Evolutionary conservation across 208 protist species (phyloP).

Genomic region (Entamoeba moshkovskii): DNA sequence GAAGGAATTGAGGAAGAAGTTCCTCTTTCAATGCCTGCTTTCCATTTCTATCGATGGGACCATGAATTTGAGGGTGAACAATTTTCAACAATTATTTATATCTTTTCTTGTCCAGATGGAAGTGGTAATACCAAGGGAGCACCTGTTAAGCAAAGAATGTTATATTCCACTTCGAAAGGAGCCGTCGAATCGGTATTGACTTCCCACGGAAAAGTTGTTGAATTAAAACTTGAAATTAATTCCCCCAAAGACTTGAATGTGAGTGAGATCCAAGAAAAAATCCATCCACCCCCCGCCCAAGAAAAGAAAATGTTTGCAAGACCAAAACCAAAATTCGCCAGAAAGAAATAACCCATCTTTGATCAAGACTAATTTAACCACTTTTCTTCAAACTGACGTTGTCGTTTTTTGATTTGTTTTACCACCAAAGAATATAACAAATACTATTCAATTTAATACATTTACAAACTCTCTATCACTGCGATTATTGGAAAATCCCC

Average conservation of each 20-base stretch:
- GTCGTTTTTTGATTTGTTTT: too few species aligned
- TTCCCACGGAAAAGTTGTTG: not conserved
- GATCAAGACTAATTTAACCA: too few species aligned
- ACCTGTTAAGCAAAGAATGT: not conserved
- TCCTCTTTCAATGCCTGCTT: not conserved
- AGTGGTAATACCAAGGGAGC: not conserved
- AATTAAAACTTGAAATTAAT: not conserved
- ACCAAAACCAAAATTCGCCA: not conserved
- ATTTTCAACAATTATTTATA: not conserved
- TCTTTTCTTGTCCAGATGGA: not conserved
- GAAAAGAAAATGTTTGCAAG: not conserved
- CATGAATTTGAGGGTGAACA: not conserved
- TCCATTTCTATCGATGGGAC: not conserved
- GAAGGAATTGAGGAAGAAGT: not conserved
- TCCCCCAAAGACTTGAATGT: not conserved
- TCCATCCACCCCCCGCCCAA: not conserved
- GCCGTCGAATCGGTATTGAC: not conserved
- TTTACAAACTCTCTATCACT: too few species aligned
- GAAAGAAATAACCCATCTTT: slow-evolving; percentile 8
- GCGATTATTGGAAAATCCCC: not conserved
- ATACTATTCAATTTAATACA: not conserved
- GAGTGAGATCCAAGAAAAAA: not conserved
- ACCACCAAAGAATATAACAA: not conserved
- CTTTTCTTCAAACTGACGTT: too few species aligned
- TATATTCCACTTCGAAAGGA: not conserved